These are phyloP conservation scores for Penicillium sp. DNA, from an alignment of 2,329 filamentous ascomycete species.

Conservation along the genomic window DNA sequence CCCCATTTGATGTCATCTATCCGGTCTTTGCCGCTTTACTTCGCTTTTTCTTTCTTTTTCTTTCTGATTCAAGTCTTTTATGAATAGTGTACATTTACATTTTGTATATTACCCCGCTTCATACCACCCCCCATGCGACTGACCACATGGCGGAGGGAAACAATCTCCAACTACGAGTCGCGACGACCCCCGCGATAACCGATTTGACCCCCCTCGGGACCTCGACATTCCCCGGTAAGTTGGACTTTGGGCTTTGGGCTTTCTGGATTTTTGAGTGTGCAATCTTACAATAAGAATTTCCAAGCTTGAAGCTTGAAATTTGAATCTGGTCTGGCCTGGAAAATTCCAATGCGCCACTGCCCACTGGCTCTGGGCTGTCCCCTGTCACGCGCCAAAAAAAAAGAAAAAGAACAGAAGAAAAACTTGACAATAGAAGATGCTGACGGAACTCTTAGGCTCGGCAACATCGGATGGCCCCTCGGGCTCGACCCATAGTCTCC, in stretches of 20 bases:
- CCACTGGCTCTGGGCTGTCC: not conserved
- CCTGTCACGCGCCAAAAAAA: not conserved
- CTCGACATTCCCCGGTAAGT: slow-evolving; percentile 29
- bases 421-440: not conserved
- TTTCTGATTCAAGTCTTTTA: not conserved
- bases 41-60: slow-evolving; percentile 2
- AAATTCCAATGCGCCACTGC: not conserved
- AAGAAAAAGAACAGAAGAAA: not conserved
- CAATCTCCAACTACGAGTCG: slow-evolving; percentile 26
- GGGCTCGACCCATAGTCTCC: slow-evolving; percentile 29
- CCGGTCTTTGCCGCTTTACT: slow-evolving; percentile 23
- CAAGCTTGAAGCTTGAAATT: not conserved
- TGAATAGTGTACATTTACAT: not conserved
- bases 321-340: not conserved
- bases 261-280: not conserved
- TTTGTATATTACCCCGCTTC: not conserved
- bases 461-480: slow-evolving; percentile 31
- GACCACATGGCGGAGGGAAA: slow-evolving; percentile 34
- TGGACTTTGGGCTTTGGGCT: no score
- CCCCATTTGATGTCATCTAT: slow-evolving; percentile 32
- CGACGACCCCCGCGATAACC: slow-evolving; percentile 22
- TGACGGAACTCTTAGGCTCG: slow-evolving; percentile 24
- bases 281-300: not conserved
- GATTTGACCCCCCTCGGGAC: slow-evolving; percentile 21
- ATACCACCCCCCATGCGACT: slow-evolving; percentile 24